A percentile compares a stretch with the other conserved stretches of the same genome.
These are phyloP conservation scores for Herpotrichia juniperi DNA, from an alignment of 2,329 filamentous ascomycete genomes.

Conservation along the genomic window DNA sequence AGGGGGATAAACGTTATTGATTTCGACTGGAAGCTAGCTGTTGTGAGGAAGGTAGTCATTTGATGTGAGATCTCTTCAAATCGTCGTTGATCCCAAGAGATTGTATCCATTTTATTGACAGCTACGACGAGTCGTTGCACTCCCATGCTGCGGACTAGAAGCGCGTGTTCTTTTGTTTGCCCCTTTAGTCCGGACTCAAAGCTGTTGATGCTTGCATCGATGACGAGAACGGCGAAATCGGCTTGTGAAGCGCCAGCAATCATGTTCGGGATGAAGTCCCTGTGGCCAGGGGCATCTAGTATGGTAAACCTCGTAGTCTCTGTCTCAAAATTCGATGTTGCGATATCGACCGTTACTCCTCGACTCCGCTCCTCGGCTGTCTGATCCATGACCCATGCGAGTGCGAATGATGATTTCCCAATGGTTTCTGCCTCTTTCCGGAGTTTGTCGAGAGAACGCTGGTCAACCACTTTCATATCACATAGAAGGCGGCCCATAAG, in stretches of 20 bases:
- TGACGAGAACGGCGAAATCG: constrained; percentile 92
- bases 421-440: constrained; percentile 87
- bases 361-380: constrained; percentile 85
- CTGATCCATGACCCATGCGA: constrained; percentile 97
- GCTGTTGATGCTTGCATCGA: constrained; percentile 87
- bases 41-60: constrained; percentile 79
- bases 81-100: constrained; percentile 79
- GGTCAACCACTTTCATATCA: constrained; percentile 86
- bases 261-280: constrained; percentile 98
- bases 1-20: constrained; percentile 88
- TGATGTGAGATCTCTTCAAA: constrained; percentile 88
- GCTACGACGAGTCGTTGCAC: constrained; percentile 87
- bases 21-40: constrained; percentile 80
- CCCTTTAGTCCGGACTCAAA: constrained; percentile 94
- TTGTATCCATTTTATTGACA: constrained; percentile 92
- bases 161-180: constrained; percentile 91
- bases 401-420: constrained; percentile 92
- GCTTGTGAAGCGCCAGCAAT: constrained; percentile 95
- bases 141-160: constrained; percentile 88
- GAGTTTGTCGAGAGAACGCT: constrained; percentile 87
- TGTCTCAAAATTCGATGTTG: constrained; percentile 93
- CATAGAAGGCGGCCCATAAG: constrained; percentile 94
- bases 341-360: constrained; percentile 96
- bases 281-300: constrained; percentile 90
- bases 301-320: constrained; percentile 88